Evolutionary conservation across 2,329 filamentous ascomycete genomes (phyloP).

Genomic region (Colletotrichum magnum): DNA sequence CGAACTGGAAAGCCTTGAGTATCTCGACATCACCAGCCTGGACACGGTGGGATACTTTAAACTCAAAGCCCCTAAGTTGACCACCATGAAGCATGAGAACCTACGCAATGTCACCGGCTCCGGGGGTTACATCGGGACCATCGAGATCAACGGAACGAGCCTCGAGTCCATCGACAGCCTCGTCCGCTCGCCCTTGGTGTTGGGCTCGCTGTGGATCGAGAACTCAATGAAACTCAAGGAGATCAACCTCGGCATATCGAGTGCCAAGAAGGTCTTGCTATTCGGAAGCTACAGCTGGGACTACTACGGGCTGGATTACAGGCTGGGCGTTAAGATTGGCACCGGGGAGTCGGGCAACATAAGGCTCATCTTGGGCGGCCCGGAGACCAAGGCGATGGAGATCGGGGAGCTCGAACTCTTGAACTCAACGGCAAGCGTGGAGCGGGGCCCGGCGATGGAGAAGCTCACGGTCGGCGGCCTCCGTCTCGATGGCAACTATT

Average conservation of each 20-base stretch:
- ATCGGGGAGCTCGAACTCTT: background rate
- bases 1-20: background rate
- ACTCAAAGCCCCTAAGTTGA: background rate
- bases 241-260: background rate
- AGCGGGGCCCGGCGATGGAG: background rate
- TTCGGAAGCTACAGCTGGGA: too few relatives aligned
- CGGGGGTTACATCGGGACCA: too few relatives aligned
- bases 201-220: background rate
- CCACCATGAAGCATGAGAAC: background rate
- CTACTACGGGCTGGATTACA: background rate
- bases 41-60: background rate
- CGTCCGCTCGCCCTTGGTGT: background rate
- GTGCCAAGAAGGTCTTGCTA: background rate
- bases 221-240: background rate
- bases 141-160: background rate
- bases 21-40: background rate
- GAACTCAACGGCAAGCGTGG: background rate
- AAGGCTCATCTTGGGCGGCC: background rate
- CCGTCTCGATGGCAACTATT: background rate
- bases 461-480: background rate
- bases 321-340: background rate
- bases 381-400: background rate
- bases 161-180: conserved; percentile 1
- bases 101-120: background rate
- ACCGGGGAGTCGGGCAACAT: background rate